Conservation (phyloP, 169 alveolate genomes). For the Babesia microti region DNA sequence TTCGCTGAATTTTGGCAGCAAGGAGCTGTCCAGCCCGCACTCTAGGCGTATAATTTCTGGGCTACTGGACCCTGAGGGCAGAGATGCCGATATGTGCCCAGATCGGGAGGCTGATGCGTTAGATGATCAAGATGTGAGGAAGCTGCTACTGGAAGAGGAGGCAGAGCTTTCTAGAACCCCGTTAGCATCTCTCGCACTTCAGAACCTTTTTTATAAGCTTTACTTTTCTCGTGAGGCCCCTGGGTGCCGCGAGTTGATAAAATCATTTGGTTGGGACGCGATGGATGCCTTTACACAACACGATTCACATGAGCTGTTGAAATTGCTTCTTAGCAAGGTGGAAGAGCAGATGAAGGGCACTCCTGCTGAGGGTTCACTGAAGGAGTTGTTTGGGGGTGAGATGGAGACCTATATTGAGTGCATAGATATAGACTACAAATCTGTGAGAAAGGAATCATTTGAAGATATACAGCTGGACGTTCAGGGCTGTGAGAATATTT, state of each 20-base stretch:
- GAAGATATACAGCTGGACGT: constrained; percentile 86
- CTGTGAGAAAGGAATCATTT: constrained; percentile 74
- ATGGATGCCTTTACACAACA: constrained; percentile 91
- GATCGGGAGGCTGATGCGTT: constrained; percentile 9
- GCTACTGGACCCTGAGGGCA: neutral
- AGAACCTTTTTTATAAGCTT: constrained; percentile 83
- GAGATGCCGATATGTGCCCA: constrained; percentile 4
- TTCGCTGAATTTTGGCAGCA: constrained; percentile 53
- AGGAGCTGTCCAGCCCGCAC: constrained; percentile 42
- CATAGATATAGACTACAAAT: constrained; percentile 79
- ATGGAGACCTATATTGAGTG: constrained; percentile 88
- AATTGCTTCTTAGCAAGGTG: constrained; percentile 82
- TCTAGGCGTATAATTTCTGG: constrained; percentile 32
- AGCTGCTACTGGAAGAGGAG: constrained; percentile 62
- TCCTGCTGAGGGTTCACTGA: constrained; percentile 86
- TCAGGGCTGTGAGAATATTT: constrained; percentile 77
- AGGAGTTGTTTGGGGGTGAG: constrained; percentile 87
- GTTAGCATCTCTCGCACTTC: constrained; percentile 71
- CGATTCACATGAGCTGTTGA: constrained; percentile 91
- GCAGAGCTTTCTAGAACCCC: constrained; percentile 65
- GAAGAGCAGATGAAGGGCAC: constrained; percentile 94
- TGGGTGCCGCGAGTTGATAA: constrained; percentile 74
- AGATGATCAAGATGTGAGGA: constrained; percentile 55
- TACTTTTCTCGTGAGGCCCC: constrained; percentile 79
- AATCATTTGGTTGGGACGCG: constrained; percentile 92